Conservation (phyloP, 1,284 basidiomycete species). For the Baeospora myosura region DNA sequence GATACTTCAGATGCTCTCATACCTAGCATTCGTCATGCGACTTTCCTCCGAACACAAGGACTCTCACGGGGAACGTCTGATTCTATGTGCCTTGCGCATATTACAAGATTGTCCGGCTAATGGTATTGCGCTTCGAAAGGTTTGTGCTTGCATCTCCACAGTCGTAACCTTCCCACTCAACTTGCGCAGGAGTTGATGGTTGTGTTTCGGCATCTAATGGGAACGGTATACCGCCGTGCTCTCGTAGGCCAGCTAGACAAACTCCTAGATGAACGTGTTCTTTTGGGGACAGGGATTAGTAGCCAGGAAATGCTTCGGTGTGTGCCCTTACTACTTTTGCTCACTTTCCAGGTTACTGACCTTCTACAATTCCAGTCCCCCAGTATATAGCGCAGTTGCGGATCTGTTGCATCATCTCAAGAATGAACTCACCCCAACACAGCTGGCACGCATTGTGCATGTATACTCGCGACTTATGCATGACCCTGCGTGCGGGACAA, state of each 20-base stretch:
- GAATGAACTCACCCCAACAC: conserved; percentile 72
- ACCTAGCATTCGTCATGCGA: conserved; percentile 86
- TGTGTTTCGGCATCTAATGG: conserved; percentile 87
- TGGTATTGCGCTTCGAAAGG: conserved; percentile 77
- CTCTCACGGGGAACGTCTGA: conserved; percentile 76
- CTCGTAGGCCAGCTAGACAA: conserved; percentile 86
- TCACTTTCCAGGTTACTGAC: conserved; percentile 2
- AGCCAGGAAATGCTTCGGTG: conserved; percentile 81
- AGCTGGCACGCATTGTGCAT: conserved; percentile 77
- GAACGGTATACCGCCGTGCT: conserved; percentile 73
- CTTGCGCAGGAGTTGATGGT: conserved; percentile 78
- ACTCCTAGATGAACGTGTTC: conserved; percentile 85
- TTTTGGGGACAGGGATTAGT: conserved; percentile 78
- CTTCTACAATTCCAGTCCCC: conserved; percentile 44
- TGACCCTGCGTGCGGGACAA: conserved; percentile 77
- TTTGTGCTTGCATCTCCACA: conserved; percentile 15
- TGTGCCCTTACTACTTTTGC: conserved; percentile 12
- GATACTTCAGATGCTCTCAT: conserved; percentile 77
- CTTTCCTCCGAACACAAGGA: conserved; percentile 66
- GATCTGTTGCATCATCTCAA: conserved; percentile 93
- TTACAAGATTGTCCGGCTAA: conserved; percentile 92
- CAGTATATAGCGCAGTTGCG: conserved; percentile 84
- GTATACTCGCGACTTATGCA: conserved; percentile 88
- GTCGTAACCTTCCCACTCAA: conserved; percentile 1
- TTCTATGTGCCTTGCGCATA: conserved; percentile 77